Base-by-base conservation (phyloP, 495 filamentous ascomycete species). In the Cercophora sp. region DNA sequence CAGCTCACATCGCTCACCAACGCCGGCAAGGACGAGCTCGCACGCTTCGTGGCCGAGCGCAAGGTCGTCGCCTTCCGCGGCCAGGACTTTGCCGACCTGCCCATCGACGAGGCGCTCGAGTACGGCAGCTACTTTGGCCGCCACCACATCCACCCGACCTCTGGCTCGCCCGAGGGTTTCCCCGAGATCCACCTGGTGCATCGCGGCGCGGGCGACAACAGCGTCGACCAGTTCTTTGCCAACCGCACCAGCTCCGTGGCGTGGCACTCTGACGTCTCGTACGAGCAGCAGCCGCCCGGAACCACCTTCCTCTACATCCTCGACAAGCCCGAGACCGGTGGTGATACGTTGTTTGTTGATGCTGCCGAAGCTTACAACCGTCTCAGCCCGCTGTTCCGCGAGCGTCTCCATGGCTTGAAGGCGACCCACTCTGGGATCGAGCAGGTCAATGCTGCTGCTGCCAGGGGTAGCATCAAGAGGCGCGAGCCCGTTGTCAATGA, bases 261-360 rank as follows among this genome's bases (percentile, higher is more conserved):
- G 1, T 92, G 88, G 88, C 88, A 92, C 67, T 85, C 82, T 1
- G 89, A 95, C 67, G 85, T 91, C 0, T 85, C 82, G 4, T 92
- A 90, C 63, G 89, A 95, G 73, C 58, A 76, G 50, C 88, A 93
- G 67, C 87, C 89, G n/a, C 88, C 89, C 0, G 88, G 89, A 46
- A 91, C 87, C 0, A 90, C 88, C 0, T 89, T 93, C 68, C 67
- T 95, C 27, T 90, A 89, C 64, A 74, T 86, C 44, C 80, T 93
- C 22, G 88, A 93, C 63, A 81, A 73, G 32, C 88, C 89, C n/a
- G 73, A 78, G 49, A 79, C 81, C 1, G 88, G 89, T 16, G 88
- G 89, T 32, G 89, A 95, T 59, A 95, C 89, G 0, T 66, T 86
- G 10, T 91, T 93, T 57, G 80, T 74, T 26, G 79, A 88, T 62